phyloP scores from a whole-genome alignment of 805 yeast species.

The Yamadazyma insecticola region DNA sequence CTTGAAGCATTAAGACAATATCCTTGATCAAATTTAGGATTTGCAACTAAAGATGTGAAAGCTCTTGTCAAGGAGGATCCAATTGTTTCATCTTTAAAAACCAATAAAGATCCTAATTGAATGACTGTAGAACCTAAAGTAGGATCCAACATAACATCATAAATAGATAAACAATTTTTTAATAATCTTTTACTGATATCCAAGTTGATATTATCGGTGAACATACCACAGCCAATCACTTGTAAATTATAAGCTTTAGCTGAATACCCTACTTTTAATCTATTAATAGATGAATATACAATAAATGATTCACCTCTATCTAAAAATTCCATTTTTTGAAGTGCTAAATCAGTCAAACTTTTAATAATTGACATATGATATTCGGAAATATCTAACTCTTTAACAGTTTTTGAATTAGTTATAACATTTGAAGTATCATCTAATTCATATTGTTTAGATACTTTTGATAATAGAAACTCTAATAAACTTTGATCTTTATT shows the following conservation, averaged over 20 bases:
- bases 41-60: conserved; percentile 51
- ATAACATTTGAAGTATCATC: no score
- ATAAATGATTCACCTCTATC: conserved; percentile 57
- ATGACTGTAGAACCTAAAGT: conserved; percentile 48
- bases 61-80: conserved; percentile 38
- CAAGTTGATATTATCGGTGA: conserved; percentile 41
- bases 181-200: conserved; percentile 43
- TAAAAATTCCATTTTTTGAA: conserved; percentile 40
- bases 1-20: conserved; percentile 51
- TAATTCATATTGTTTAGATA: conserved; percentile 17
- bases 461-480: conserved; percentile 23
- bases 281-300: conserved; percentile 44
- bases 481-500: conserved; percentile 20
- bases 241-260: conserved; percentile 57
- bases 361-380: conserved; percentile 22
- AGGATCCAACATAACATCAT: conserved; percentile 49
- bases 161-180: conserved; percentile 47
- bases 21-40: conserved; percentile 43
- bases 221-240: conserved; percentile 54
- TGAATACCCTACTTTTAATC: conserved; percentile 46
- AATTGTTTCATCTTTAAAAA: conserved; percentile 34
- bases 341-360: conserved; percentile 28
- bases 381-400: conserved; percentile 17
- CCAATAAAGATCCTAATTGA: conserved; percentile 54
- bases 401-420: conserved; percentile 1